A percentile compares a stretch with the other conserved stretches of the same genome.
Evolutionary conservation across 2,329 filamentous ascomycete genomes (phyloP).

Genomic region (Ampelomyces quisqualis): DNA sequence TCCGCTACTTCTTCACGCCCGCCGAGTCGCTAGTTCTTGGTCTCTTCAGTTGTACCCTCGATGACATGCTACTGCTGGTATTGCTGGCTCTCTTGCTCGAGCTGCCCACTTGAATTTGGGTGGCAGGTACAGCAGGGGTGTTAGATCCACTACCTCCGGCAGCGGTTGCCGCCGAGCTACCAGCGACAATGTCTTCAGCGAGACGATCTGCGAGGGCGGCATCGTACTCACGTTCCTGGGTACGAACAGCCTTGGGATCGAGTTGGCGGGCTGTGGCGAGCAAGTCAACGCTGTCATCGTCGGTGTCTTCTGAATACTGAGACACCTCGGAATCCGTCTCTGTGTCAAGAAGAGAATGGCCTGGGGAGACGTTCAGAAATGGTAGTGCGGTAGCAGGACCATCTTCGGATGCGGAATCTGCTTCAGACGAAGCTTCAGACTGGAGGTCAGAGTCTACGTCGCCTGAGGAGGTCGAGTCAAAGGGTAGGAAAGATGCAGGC

Average conservation of each 20-base stretch:
- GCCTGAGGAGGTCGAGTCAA: constrained; percentile 40
- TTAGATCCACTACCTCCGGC: constrained; percentile 53
- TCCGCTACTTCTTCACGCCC: background rate
- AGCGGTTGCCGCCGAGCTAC: constrained; percentile 52
- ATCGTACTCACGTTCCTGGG: constrained; percentile 51
- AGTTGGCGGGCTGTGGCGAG: constrained; percentile 48
- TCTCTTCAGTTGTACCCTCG: constrained; percentile 17
- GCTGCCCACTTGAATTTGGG: background rate
- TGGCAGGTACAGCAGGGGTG: constrained; percentile 34
- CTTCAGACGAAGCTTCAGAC: constrained; percentile 35
- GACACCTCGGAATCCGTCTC: constrained; percentile 19
- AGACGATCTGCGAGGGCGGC: constrained; percentile 50
- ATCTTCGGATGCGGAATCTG: constrained; percentile 18
- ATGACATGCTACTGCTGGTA: constrained; percentile 16
- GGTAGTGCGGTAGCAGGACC: constrained; percentile 30
- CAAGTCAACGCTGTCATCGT: constrained; percentile 47
- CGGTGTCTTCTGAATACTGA: constrained; percentile 37
- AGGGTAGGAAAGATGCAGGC: constrained; percentile 47
- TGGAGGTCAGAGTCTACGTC: constrained; percentile 29
- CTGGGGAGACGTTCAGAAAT: constrained; percentile 29
- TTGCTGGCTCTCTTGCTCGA: constrained; percentile 8
- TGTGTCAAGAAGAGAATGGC: background rate
- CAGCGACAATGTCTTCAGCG: constrained; percentile 52
- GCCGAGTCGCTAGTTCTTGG: constrained; percentile 16
- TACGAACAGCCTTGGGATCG: constrained; percentile 46